Percentiles rank a stretch among this genome's conserved stretches.
Evolutionary conservation across 2,329 filamentous ascomycete species (phyloP).

Genomic region (Dichotomopilus funicola): DNA sequence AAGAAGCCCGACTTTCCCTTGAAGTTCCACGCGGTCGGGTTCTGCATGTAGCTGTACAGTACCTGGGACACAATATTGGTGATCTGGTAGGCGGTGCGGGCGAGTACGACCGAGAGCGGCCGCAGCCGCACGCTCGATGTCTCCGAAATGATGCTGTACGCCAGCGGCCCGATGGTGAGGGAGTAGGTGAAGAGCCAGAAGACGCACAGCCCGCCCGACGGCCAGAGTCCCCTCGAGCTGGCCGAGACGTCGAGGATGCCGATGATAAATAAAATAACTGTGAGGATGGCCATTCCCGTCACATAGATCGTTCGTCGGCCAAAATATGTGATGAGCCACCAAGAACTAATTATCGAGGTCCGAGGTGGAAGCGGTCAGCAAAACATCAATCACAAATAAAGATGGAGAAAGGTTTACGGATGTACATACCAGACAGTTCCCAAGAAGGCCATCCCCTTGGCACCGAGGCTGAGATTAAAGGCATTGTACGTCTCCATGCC

Average conservation of each 20-base stretch:
- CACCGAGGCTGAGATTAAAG: conserved; percentile 37
- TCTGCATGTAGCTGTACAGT: conserved; percentile 34
- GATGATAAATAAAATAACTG: conserved; percentile 36
- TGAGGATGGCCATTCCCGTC: conserved; percentile 33
- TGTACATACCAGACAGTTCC: conserved; percentile 31
- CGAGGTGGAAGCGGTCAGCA: background rate
- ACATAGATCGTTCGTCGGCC: conserved; percentile 40
- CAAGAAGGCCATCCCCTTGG: conserved; percentile 38
- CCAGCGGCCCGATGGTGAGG: conserved; percentile 38
- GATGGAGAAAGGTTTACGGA: background rate
- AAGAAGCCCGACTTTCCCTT: conserved; percentile 41
- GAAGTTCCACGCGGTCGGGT: conserved; percentile 35
- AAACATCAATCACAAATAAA: background rate
- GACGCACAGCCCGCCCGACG: conserved; percentile 36
- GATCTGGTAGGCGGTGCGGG: conserved; percentile 36
- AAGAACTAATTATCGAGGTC: conserved; percentile 26
- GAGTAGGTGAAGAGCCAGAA: conserved; percentile 40
- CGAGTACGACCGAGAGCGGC: conserved; percentile 41
- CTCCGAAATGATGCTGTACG: conserved; percentile 41
- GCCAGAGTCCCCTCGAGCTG: conserved; percentile 33
- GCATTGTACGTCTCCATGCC: conserved; percentile 34
- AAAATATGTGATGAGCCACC: conserved; percentile 36
- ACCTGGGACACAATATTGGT: conserved; percentile 37
- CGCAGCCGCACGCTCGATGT: conserved; percentile 40
- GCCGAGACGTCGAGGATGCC: conserved; percentile 36